These are phyloP conservation scores for Phytophthora megakarya DNA, from an alignment of 352 stramenopile genomes.

Conservation along the genomic window DNA sequence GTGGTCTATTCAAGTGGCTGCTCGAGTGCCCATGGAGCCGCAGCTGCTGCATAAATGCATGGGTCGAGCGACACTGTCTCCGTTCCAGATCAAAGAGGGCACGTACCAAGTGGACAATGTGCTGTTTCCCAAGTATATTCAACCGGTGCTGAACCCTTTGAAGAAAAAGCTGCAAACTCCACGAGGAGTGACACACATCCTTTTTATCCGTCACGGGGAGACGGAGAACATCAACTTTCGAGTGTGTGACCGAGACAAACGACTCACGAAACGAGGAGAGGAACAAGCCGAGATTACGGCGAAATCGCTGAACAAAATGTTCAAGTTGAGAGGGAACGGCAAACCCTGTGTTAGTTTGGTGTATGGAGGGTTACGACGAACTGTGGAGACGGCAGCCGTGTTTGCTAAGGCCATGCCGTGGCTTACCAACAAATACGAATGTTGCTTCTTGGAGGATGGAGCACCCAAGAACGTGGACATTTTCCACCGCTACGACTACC, in stretches of 20 bases:
- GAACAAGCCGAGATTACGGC: conserved; percentile 64
- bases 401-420: conserved; percentile 71
- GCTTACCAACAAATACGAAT: conserved; percentile 63
- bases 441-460: conserved; percentile 77
- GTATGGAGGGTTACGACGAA: conserved; percentile 69
- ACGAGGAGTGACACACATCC: conserved; percentile 57
- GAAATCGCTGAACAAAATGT: conserved; percentile 51
- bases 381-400: conserved; percentile 67
- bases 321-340: conserved; percentile 45
- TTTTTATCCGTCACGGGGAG: conserved; percentile 80
- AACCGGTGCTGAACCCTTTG: conserved; percentile 17
- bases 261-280: conserved; percentile 60
- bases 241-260: conserved; percentile 75
- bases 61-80: conserved; percentile 44
- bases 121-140: conserved; percentile 54
- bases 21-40: conserved; percentile 47
- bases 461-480: conserved; percentile 58
- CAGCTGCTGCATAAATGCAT: conserved; percentile 57
- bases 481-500: conserved; percentile 70
- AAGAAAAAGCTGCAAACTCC: conserved; percentile 21
- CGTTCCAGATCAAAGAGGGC: conserved; percentile 58
- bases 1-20: conserved; percentile 72
- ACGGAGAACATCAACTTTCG: conserved; percentile 87
- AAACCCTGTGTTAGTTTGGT: conserved; percentile 52
- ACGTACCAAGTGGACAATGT: conserved; percentile 64